Conservation (phyloP, 768 basidiomycete species). For the Auricularia auricula-judae region DNA sequence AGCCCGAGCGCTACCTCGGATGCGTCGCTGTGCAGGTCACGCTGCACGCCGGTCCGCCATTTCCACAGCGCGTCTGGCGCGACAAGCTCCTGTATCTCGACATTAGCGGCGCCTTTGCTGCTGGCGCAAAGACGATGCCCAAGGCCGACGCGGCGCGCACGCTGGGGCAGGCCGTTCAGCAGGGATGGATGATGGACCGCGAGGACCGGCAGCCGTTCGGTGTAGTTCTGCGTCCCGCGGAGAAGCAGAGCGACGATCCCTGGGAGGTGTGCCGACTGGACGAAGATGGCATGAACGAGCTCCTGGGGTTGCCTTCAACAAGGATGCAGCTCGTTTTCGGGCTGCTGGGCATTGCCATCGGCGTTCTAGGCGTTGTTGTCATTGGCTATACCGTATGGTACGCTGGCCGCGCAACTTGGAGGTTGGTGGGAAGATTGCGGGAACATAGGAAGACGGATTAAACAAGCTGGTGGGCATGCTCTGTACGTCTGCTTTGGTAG, state of each 20-base stretch:
- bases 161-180: background rate
- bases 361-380: background rate
- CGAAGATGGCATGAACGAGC: background rate
- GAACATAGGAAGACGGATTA: no score
- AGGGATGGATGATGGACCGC: background rate
- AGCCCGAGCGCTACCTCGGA: background rate
- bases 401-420: no score
- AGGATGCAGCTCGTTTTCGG: background rate
- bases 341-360: background rate
- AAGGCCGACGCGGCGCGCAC: background rate
- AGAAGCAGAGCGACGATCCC: background rate
- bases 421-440: no score
- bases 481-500: no score
- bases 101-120: background rate
- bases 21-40: conserved; percentile 35
- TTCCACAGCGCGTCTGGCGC: conserved; percentile 19
- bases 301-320: background rate
- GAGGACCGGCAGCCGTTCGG: background rate
- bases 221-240: background rate
- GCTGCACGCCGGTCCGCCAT: conserved; percentile 16
- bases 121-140: background rate
- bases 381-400: no score
- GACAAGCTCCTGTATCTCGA: background rate
- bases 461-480: no score
- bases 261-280: background rate